Conservation (phyloP, 2,329 filamentous ascomycete species). For the Pyrenochaeta sp. region DNA sequence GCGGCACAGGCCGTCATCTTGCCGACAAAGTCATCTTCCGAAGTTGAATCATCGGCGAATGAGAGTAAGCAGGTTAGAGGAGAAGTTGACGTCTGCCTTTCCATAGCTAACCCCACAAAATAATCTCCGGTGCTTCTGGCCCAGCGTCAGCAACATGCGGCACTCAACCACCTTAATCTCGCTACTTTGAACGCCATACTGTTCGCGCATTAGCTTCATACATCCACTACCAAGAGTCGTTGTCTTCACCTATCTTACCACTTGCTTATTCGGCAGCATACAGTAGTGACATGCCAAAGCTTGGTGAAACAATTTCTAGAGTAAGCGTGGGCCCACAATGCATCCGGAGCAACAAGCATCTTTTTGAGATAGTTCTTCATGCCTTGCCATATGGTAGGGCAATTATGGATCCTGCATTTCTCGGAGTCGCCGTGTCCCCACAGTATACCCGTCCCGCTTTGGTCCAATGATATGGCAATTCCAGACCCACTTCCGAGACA, state of each 20-base stretch:
- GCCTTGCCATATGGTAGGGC: neutral
- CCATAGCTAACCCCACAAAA: neutral
- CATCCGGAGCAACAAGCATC: neutral
- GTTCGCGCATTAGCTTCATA: neutral
- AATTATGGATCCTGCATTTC: neutral
- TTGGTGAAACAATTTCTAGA: neutral
- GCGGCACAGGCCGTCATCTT: constrained; percentile 1
- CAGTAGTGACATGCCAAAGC: neutral
- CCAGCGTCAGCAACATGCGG: neutral
- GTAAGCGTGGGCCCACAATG: neutral
- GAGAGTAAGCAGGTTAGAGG: constrained; percentile 2
- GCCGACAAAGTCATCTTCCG: neutral
- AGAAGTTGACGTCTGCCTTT: neutral
- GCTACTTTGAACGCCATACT: neutral
- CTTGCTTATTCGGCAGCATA: neutral
- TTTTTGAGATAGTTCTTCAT: neutral
- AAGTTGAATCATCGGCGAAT: constrained; percentile 1
- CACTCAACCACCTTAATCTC: too few species aligned
- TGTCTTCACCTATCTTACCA: neutral
- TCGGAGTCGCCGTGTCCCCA: constrained; percentile 12
- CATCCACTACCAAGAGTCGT: neutral
- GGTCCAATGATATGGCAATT: neutral
- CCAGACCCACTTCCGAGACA: neutral
- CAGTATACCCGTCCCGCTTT: constrained; percentile 4
- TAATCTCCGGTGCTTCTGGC: neutral